A percentile compares a stretch with the other conserved stretches of the same genome.
These are phyloP conservation scores for Rhododendron molle DNA, from an alignment of 148 eudicot species.

Conservation along the genomic window DNA sequence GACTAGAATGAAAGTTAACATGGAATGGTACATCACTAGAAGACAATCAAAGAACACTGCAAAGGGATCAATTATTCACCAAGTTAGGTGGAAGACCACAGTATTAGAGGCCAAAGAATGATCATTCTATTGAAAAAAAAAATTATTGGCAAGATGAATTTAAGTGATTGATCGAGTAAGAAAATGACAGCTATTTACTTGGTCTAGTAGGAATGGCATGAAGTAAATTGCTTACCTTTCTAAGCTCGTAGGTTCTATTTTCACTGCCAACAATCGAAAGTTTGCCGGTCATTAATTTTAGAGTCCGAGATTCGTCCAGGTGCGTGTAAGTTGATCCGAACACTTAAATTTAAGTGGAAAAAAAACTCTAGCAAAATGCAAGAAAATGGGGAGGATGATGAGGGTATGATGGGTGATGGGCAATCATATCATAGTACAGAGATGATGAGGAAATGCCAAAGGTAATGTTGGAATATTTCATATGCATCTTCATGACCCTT, in stretches of 20 bases:
- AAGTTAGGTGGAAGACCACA: not conserved
- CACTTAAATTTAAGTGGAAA: not conserved
- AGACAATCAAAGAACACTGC: not conserved
- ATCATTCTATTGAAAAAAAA: not conserved
- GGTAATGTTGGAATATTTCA: constrained; percentile 26
- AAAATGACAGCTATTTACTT: not conserved
- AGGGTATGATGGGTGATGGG: constrained; percentile 20
- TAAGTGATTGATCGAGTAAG: not conserved
- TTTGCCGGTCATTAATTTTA: not conserved
- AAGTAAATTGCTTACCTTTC: not conserved
- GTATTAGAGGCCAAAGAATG: not conserved
- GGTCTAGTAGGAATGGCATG: not conserved
- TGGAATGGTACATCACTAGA: not conserved
- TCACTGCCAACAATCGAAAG: not conserved
- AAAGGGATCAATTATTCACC: not conserved
- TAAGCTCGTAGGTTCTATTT: not conserved
- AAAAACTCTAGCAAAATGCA: not conserved
- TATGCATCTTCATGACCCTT: constrained; percentile 22
- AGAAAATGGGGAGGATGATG: constrained; percentile 10
- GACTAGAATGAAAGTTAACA: not conserved
- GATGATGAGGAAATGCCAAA: constrained; percentile 20
- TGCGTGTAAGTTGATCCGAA: not conserved
- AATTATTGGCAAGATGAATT: not conserved
- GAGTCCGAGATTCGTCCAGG: not conserved
- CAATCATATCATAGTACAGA: constrained; percentile 14